Evolutionary conservation across 2,329 filamentous ascomycete genomes (phyloP).

Genomic region (Exophiala phaeomuriformis): DNA sequence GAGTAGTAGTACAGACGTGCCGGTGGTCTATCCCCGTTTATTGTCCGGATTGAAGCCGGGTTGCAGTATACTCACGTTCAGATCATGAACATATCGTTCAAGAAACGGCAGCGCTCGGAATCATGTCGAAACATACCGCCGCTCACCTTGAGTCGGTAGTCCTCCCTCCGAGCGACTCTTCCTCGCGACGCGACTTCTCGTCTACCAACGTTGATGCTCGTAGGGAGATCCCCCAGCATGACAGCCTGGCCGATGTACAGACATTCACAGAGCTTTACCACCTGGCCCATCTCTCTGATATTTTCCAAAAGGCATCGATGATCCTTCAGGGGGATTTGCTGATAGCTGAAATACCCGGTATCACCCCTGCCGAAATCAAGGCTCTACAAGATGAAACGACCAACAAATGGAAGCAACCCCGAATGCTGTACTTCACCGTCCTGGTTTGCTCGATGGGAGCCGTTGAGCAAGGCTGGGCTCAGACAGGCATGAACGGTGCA

Average conservation of each 20-base stretch:
- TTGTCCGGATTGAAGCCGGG: too few relatives aligned
- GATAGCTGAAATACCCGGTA: conserved; percentile 22
- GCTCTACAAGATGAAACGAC: conserved; percentile 39
- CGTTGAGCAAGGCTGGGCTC: conserved; percentile 48
- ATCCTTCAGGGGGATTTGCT: conserved; percentile 12
- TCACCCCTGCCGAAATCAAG: conserved; percentile 37
- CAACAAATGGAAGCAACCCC: conserved; percentile 47
- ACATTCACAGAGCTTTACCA: conserved; percentile 10
- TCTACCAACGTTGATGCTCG: background rate
- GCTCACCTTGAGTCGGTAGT: background rate
- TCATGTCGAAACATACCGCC: background rate
- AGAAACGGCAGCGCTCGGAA: background rate
- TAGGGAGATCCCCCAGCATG: background rate
- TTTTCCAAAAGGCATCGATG: conserved; percentile 15
- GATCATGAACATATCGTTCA: background rate
- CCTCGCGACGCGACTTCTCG: background rate
- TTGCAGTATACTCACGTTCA: background rate
- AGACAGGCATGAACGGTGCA: conserved; percentile 47
- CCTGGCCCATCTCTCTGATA: conserved; percentile 6
- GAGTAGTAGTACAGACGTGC: too few relatives aligned
- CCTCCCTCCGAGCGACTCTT: background rate
- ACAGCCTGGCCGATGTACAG: conserved; percentile 1
- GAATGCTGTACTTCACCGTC: conserved; percentile 45
- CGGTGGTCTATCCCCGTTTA: too few relatives aligned
- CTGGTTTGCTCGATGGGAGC: conserved; percentile 47